A percentile compares a stretch with the other conserved stretches of the same genome.
These are phyloP conservation scores for Fusarium anguioides DNA, from an alignment of 2,329 filamentous ascomycete species.

Conservation along the genomic window DNA sequence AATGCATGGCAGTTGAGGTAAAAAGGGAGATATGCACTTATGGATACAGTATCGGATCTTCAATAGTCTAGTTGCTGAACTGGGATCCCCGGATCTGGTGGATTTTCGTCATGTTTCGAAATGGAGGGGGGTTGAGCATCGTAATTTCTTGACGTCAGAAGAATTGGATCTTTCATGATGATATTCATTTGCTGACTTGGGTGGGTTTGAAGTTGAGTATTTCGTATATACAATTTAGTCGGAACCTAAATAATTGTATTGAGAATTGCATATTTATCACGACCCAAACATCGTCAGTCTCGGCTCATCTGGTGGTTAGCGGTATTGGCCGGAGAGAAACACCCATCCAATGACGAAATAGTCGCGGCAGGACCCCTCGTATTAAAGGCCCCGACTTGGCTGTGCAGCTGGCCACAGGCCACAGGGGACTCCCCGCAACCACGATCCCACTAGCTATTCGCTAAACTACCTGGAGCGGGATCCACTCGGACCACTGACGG, in stretches of 20 bases:
- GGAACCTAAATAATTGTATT: no score
- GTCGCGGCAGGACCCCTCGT: conserved; percentile 32
- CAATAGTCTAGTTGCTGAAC: conserved; percentile 3
- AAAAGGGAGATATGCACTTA: conserved; percentile 2
- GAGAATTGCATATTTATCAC: neutral
- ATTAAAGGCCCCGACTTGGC: conserved; percentile 32
- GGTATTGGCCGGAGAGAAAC: conserved; percentile 19
- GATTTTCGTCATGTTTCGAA: conserved; percentile 26
- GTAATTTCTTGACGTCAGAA: conserved; percentile 36
- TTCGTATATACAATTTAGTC: neutral
- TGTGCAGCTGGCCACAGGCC: conserved; percentile 28
- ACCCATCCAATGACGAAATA: conserved; percentile 32
- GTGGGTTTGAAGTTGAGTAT: neutral
- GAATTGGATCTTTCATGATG: conserved; percentile 19
- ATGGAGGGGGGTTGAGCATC: conserved; percentile 24
- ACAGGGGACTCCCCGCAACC: conserved; percentile 39
- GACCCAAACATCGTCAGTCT: conserved; percentile 4
- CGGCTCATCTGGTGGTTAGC: conserved; percentile 7
- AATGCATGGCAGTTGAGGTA: conserved; percentile 18
- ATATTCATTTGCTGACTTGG: conserved; percentile 18
- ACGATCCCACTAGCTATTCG: conserved; percentile 34
- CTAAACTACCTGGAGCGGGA: conserved; percentile 17
- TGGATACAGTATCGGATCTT: conserved; percentile 24
- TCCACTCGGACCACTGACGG: conserved; percentile 5
- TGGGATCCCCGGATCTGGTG: conserved; percentile 20